A percentile compares a stretch with the other conserved stretches of the same genome.
These are phyloP conservation scores for Picochlorum sp. DNA, from an alignment of 139 green algal genomes.

Conservation along the genomic window DNA sequence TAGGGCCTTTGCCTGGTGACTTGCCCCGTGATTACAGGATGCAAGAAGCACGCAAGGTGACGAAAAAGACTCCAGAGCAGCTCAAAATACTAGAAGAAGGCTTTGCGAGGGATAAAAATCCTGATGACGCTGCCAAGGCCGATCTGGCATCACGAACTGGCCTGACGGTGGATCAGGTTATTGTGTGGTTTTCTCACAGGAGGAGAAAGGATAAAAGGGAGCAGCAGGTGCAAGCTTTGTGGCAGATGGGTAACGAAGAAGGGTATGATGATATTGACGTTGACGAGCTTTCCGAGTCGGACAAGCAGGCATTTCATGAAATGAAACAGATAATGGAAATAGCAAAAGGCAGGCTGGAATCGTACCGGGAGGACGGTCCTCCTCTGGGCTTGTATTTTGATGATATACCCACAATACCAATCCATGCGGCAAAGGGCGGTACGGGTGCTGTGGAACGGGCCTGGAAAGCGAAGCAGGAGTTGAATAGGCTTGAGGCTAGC, in stretches of 20 bases:
- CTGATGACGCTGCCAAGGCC: slow-evolving; percentile 37
- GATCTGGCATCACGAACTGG: slow-evolving; percentile 50
- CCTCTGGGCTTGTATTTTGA: slow-evolving; percentile 57
- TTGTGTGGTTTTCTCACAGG: slow-evolving; percentile 59
- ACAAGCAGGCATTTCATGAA: slow-evolving; percentile 6
- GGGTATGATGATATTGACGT: slow-evolving; percentile 9
- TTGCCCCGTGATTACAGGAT: too few relatives aligned
- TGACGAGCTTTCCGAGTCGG: background rate
- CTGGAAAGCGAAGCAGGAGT: slow-evolving; percentile 11
- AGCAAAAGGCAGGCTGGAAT: slow-evolving; percentile 40
- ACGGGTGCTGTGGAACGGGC: background rate
- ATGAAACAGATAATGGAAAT: slow-evolving; percentile 34
- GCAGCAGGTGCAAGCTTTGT: background rate
- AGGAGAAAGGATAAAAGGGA: slow-evolving; percentile 43
- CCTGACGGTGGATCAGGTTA: slow-evolving; percentile 62
- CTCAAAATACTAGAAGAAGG: slow-evolving; percentile 68
- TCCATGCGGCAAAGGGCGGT: background rate
- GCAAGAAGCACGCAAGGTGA: too few relatives aligned
- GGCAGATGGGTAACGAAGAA: background rate
- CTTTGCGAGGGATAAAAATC: slow-evolving; percentile 58
- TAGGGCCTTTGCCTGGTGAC: too few relatives aligned
- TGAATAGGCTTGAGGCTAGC: slow-evolving; percentile 18
- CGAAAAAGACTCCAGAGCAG: slow-evolving; percentile 61
- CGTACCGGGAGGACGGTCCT: slow-evolving; percentile 57
- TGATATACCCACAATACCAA: slow-evolving; percentile 4